A percentile compares a stretch with the other conserved stretches of the same genome.
These are phyloP conservation scores for Suzukiozyma palmioleophila DNA, from an alignment of 1,139 yeast species.

Conservation along the genomic window DNA sequence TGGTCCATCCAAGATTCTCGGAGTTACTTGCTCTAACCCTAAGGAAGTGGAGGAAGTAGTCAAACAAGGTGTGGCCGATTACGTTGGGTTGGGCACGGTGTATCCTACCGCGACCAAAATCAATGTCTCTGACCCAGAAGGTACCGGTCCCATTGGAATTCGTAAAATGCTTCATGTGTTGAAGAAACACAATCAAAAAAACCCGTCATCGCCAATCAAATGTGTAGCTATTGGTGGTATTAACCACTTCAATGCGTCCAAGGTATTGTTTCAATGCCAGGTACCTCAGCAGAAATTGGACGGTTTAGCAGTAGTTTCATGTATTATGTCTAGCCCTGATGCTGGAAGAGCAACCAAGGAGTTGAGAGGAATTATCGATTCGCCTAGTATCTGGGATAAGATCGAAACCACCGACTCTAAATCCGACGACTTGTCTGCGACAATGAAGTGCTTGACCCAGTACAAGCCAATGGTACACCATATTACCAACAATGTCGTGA, in stretches of 20 bases:
- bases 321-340: conserved; percentile 67
- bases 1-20: conserved; percentile 74
- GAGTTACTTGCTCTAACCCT: conserved; percentile 65
- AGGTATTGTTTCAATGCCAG: conserved; percentile 49
- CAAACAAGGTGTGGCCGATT: conserved; percentile 57
- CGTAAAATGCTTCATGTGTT: conserved; percentile 50
- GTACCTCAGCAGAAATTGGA: conserved; percentile 50
- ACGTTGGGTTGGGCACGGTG: conserved; percentile 83
- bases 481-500: conserved; percentile 86
- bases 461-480: conserved; percentile 71
- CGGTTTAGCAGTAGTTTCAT: conserved; percentile 85
- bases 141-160: conserved; percentile 65
- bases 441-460: conserved; percentile 5
- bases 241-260: conserved; percentile 57
- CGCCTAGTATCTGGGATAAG: conserved; percentile 14
- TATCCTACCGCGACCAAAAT: conserved; percentile 72
- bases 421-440: conserved; percentile 6
- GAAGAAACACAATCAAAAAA: conserved; percentile 21
- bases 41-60: conserved; percentile 59
- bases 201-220: conserved; percentile 27
- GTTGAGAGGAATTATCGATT: conserved; percentile 16
- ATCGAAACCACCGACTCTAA: conserved; percentile 10
- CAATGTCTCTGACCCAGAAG: conserved; percentile 39
- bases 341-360: conserved; percentile 52
- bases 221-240: conserved; percentile 89